A percentile compares a stretch with the other conserved stretches of the same genome.
Conservation (phyloP, 208 protist species). For the Vickermania ingenoplastis region DNA sequence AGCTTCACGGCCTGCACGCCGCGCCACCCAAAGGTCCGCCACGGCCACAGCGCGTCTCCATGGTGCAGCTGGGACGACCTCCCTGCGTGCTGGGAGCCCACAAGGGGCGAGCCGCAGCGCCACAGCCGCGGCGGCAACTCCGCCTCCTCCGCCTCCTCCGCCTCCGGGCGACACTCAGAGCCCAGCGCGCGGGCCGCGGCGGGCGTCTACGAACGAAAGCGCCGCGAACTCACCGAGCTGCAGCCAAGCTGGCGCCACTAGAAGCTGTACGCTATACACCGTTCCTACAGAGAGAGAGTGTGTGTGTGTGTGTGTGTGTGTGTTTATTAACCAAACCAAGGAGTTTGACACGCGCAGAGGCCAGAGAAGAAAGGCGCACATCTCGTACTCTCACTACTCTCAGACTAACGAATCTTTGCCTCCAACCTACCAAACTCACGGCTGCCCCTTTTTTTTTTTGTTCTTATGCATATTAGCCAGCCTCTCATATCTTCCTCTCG, state of each 20-base stretch:
- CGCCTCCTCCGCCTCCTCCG: background rate
- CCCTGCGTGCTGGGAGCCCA: background rate
- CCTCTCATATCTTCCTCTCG: too few species aligned
- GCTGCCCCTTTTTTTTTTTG: too few species aligned
- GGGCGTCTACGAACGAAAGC: slow-evolving; percentile 24
- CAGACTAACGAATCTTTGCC: too few species aligned
- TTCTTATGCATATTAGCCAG: too few species aligned
- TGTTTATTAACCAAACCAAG: too few species aligned
- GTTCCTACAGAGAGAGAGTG: background rate
- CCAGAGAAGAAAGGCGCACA: too few species aligned
- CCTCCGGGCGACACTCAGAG: background rate
- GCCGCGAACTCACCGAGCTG: slow-evolving; percentile 9
- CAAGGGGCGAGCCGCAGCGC: background rate
- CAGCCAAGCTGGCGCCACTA: slow-evolving; percentile 28
- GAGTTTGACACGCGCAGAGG: too few species aligned
- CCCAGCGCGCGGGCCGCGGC: background rate
- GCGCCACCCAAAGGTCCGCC: background rate
- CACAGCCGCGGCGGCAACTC: background rate
- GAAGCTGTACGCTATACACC: background rate
- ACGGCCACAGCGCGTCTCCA: background rate
- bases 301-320: too few species aligned
- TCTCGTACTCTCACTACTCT: too few species aligned
- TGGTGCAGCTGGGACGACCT: background rate
- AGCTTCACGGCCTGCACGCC: background rate
- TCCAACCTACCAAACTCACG: too few species aligned